Evolutionary conservation across 129 eudicot genomes (phyloP), one percentile per base, ranked within the genome.

Genomic region (Helianthus tuberosus): DNA sequence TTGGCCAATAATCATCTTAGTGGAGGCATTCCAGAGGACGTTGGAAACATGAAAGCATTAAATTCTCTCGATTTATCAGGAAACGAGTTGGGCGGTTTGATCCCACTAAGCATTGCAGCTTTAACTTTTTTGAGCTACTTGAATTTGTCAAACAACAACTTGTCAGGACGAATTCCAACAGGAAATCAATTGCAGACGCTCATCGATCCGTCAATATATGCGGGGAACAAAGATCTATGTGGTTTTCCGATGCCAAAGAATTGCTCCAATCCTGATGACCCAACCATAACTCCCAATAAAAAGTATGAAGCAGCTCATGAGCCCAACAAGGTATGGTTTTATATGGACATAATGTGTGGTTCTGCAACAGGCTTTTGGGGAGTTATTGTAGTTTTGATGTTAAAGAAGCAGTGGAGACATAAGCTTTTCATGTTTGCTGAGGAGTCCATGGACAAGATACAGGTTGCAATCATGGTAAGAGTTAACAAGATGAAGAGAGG

Each of bases 71-170:
- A 74, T 32, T 44, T 74, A 7, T 74, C 78, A 8, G 14, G 64
- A 39, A 74, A 74, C 71, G 51, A 63, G 27, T 55, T 74, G 55
- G 27, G 20, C 8, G 78, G 78, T n/a, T 29, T 59, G 29, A 54
- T 54, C 61, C 61, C 61, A 0, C 32, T 2, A 27, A 27, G 32
- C 32, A 27, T 27, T 27, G 2, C 3, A 1, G 2, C 1, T 27
- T 27, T 27, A 2, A 27, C 1, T 27, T 27, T 27, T 27, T 27
- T 27, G 32, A 27, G 32, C 3, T 2, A 27, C 1, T 27, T 27
- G 32, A 27, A 27, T 27, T 27, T 27, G 32, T 27, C 32, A 1
- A 27, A 27, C 35, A 55, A 55, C 35, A 55, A 55, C 5, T 55
- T 55, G 20, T 55, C 36, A 8, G 36, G 62, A 3, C 36, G 5